A percentile compares a stretch with the other conserved stretches of the same genome.
These are phyloP conservation scores for Vinca minor DNA, from an alignment of 257 asterid species.

Conservation along the genomic window DNA sequence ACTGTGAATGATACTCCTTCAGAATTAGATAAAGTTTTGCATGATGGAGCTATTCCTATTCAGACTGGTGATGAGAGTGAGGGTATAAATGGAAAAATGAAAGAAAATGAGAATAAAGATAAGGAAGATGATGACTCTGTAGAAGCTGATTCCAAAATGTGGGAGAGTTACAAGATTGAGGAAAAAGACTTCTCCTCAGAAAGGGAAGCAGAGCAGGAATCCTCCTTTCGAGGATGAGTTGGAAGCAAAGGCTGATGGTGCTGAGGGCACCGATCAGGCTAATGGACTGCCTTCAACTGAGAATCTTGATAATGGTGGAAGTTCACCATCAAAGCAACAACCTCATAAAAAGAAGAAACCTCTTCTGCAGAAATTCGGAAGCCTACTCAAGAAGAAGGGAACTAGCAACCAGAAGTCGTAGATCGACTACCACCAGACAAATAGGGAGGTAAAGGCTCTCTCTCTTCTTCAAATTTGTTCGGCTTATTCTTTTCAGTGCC, in stretches of 20 bases:
- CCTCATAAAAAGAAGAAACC: constrained; percentile 82
- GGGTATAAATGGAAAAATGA: constrained; percentile 26
- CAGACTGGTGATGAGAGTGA: constrained; percentile 26
- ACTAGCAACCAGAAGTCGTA: constrained; percentile 45
- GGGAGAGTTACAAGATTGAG: constrained; percentile 87
- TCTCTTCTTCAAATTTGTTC: constrained; percentile 5
- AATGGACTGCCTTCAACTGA: constrained; percentile 47
- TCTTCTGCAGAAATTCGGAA: constrained; percentile 76
- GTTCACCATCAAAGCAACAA: constrained; percentile 45
- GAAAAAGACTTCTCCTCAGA: constrained; percentile 72
- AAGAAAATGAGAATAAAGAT: constrained; percentile 26
- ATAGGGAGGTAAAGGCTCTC: neutral
- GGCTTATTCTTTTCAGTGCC: neutral
- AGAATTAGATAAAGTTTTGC: constrained; percentile 22
- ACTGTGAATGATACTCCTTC: constrained; percentile 20
- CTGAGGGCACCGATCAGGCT: constrained; percentile 37
- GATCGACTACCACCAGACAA: constrained; percentile 3
- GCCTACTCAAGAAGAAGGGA: constrained; percentile 77
- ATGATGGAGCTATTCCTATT: constrained; percentile 24
- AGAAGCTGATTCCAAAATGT: constrained; percentile 62
- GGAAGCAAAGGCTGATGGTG: constrained; percentile 51
- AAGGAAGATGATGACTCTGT: constrained; percentile 35
- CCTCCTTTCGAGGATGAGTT: constrained; percentile 61
- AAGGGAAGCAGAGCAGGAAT: constrained; percentile 52
- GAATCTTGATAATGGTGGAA: constrained; percentile 38